phyloP scores from a whole-genome alignment of 2,329 filamentous ascomycete species.

The Magnaporthiopsis rhizophila region DNA sequence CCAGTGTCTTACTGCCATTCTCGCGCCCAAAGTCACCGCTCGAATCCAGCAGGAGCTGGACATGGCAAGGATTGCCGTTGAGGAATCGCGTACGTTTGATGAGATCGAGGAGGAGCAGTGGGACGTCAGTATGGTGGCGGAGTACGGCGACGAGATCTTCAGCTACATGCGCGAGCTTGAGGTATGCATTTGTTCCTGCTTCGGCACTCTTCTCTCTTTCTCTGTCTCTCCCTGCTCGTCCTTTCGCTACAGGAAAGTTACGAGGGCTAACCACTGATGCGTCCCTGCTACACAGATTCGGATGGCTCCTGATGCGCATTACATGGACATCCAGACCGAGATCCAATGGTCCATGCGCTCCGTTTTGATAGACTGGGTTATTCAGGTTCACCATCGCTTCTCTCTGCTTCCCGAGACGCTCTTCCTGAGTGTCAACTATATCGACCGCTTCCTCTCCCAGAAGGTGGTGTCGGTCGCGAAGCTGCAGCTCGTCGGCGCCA shows the following conservation, averaged over 20 bases:
- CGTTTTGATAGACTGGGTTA: slow-evolving; percentile 94
- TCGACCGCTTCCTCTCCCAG: slow-evolving; percentile 89
- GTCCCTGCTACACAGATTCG: slow-evolving; percentile 10
- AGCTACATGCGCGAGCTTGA: slow-evolving; percentile 84
- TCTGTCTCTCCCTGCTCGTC: not conserved
- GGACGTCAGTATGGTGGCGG: slow-evolving; percentile 96
- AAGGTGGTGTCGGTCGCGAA: slow-evolving; percentile 95
- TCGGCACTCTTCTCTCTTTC: not conserved
- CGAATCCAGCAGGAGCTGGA: slow-evolving; percentile 68
- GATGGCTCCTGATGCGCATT: slow-evolving; percentile 75
- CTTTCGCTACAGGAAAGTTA: not conserved
- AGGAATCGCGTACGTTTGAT: slow-evolving; percentile 56
- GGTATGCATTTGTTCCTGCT: slow-evolving; percentile 40
- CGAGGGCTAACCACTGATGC: not conserved
- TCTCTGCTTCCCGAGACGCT: slow-evolving; percentile 89
- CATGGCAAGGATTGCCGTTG: slow-evolving; percentile 54
- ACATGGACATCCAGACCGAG: slow-evolving; percentile 97
- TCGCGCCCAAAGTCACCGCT: slow-evolving; percentile 64
- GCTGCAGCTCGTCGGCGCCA: slow-evolving; percentile 91
- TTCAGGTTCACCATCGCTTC: slow-evolving; percentile 94
- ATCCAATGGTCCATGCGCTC: slow-evolving; percentile 99
- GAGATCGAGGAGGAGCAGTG: slow-evolving; percentile 83
- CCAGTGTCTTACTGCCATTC: slow-evolving; percentile 44
- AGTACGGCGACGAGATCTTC: slow-evolving; percentile 95
- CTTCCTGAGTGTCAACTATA: slow-evolving; percentile 92